These are phyloP conservation scores for Geosiphon pyriformis DNA, from an alignment of 192 early-diverging fungal species.

Conservation along the genomic window DNA sequence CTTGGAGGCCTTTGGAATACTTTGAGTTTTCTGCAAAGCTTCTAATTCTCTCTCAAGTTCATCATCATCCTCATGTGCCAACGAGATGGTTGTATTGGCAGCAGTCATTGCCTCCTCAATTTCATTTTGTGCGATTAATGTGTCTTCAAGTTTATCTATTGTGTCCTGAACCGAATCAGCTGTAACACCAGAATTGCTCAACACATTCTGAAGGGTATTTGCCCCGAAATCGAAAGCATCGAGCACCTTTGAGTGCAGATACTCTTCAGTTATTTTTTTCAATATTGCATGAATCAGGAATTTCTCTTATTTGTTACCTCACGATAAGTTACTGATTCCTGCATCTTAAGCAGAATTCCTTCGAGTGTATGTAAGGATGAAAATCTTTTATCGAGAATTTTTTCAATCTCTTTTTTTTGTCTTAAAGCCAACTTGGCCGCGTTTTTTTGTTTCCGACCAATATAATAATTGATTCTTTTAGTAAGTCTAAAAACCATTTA, in stretches of 20 bases:
- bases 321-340: slow-evolving; percentile 54
- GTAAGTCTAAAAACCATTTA: slow-evolving; percentile 26
- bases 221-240: slow-evolving; percentile 57
- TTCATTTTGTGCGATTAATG: slow-evolving; percentile 55
- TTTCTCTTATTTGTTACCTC: slow-evolving; percentile 46
- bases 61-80: slow-evolving; percentile 7
- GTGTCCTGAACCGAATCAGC: slow-evolving; percentile 48
- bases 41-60: slow-evolving; percentile 25
- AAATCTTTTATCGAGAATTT: slow-evolving; percentile 52
- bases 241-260: slow-evolving; percentile 39
- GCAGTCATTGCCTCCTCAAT: slow-evolving; percentile 51
- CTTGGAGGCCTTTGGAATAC: not conserved
- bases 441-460: slow-evolving; percentile 41
- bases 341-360: slow-evolving; percentile 55
- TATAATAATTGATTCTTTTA: slow-evolving; percentile 34
- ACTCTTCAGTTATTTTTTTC: too few relatives aligned
- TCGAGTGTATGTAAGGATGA: slow-evolving; percentile 55
- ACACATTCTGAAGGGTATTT: slow-evolving; percentile 43
- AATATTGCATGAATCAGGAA: too few relatives aligned
- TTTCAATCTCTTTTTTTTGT: slow-evolving; percentile 46
- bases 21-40: not conserved
- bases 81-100: slow-evolving; percentile 23
- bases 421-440: slow-evolving; percentile 52
- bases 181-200: slow-evolving; percentile 39
- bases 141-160: slow-evolving; percentile 56